These are phyloP conservation scores for Globisporangium acanthophoron DNA, from an alignment of 352 stramenopile species.

Conservation along the genomic window DNA sequence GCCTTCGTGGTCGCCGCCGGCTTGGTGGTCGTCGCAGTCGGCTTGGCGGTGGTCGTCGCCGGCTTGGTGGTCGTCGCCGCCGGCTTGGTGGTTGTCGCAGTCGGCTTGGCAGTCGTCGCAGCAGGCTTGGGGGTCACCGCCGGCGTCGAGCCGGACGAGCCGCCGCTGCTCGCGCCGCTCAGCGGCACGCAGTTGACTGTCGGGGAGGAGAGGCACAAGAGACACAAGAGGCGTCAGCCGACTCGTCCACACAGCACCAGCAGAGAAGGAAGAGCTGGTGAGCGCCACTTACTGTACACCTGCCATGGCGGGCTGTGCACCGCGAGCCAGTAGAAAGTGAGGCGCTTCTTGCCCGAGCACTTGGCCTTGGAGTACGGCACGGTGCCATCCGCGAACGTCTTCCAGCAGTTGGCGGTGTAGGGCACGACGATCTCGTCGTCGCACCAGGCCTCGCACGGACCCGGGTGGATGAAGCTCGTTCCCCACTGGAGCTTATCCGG, in stretches of 20 bases:
- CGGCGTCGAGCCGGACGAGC: too few species aligned
- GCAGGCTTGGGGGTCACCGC: too few species aligned
- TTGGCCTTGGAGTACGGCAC: conserved; percentile 13
- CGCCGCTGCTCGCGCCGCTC: background rate
- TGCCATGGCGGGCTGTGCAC: conserved; percentile 13
- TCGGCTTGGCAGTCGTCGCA: too few species aligned
- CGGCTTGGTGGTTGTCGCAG: background rate
- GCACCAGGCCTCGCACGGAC: conserved; percentile 14
- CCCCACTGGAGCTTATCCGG: conserved; percentile 5
- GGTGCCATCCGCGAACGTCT: background rate
- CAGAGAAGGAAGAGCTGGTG: background rate
- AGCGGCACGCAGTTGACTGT: background rate
- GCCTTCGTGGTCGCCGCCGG: background rate
- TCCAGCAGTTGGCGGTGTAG: conserved; percentile 13
- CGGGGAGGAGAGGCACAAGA: background rate
- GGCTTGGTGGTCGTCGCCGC: background rate
- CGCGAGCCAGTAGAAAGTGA: conserved; percentile 18
- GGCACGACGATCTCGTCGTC: conserved; percentile 12
- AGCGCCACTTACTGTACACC: conserved; percentile 11
- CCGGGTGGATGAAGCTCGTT: conserved; percentile 5
- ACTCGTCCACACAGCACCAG: too few species aligned
- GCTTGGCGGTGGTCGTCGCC: background rate
- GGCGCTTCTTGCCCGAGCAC: conserved; percentile 13
- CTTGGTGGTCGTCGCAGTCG: too few species aligned
- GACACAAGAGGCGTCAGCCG: too few species aligned